A percentile compares a stretch with the other conserved stretches of the same genome.
These are phyloP conservation scores for Fagus crenata DNA, from an alignment of 306 rosid species.

Conservation along the genomic window DNA sequence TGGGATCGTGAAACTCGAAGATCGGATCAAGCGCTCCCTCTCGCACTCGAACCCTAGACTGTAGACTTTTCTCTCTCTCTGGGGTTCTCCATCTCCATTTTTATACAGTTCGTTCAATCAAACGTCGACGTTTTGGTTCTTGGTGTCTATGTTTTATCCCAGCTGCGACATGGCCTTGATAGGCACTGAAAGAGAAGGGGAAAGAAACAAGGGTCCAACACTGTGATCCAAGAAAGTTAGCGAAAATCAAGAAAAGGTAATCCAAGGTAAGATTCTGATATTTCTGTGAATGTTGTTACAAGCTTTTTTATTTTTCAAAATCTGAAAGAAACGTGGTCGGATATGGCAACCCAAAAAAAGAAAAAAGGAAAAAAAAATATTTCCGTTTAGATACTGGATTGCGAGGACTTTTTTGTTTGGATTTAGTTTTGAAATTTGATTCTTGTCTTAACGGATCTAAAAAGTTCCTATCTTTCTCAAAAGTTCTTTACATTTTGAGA, in stretches of 20 bases:
- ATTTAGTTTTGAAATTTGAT: constrained; percentile 4
- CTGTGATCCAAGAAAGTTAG: constrained; percentile 19
- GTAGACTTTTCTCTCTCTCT: constrained; percentile 3
- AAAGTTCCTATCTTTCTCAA: neutral
- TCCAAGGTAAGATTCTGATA: constrained; percentile 17
- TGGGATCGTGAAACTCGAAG: constrained; percentile 47
- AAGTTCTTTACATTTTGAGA: constrained; percentile 13
- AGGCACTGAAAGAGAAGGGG: constrained; percentile 6
- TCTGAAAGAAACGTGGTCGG: neutral
- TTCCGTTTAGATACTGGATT: neutral
- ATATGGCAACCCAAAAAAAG: neutral
- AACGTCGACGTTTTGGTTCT: constrained; percentile 15
- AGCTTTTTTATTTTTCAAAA: constrained; percentile 2
- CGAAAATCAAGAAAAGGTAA: neutral
- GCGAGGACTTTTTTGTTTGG: neutral
- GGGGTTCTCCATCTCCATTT: neutral
- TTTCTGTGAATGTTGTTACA: neutral
- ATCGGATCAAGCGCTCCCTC: constrained; percentile 44
- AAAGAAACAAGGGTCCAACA: constrained; percentile 6
- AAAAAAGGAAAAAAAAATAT: neutral
- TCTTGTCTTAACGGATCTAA: constrained; percentile 17
- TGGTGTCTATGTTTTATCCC: neutral
- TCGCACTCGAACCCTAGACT: constrained; percentile 26
- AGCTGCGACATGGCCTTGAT: constrained; percentile 7
- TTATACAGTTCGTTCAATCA: neutral